Base-by-base conservation (phyloP, 2,329 filamentous ascomycete species). In the Orbilia brochopaga region DNA sequence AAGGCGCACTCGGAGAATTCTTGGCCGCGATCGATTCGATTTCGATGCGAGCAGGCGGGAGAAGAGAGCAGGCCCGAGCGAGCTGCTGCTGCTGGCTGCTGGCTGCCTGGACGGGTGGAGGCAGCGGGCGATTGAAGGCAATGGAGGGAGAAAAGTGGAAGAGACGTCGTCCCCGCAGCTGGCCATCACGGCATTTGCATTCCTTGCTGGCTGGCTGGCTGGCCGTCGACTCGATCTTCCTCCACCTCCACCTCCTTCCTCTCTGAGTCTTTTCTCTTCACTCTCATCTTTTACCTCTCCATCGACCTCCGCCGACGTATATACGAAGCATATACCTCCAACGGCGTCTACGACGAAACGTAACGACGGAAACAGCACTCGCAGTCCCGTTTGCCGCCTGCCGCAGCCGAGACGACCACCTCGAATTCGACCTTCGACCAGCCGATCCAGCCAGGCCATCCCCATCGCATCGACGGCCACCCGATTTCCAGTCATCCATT, bases 21-120 rank as follows among this genome's bases (percentile, higher is more conserved):
- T 8, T 32, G 4, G 51, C 32, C n/a, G n/a, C n/a, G 51, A 54
- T 17, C 30, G 30, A 23, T 27, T 15, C 17, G 42, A 50, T 52
- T 42, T 21, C 57, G 30, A 52, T 40, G 42, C 37, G 40, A 44
- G 32, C 27, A 27, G 17, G 51, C n/a, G 7, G 19, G 21, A 44
- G 51, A 52, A 60, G 32, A 53, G 46, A 46, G 37, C 48, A 32
- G 37, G 48, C 35, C 55, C 21, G n/a, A 30, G 42, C 42, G 24
- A 59, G 50, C 55, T 17, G 42, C 42, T 19, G 54, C 48, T 32
- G 54, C 54, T 17, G 54, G 48, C 40, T 30, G 54, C 30, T 19
- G 46, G 37, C 21, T 57, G 37, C 21, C 44, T 21, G 23, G 40
- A 13, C 5, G 5, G n/a, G 37, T 42, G 37, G 37, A 17, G 37